A percentile compares a stretch with the other conserved stretches of the same genome.
These are phyloP conservation scores for Plasmodium ovale DNA, from an alignment of 169 alveolate genomes.

Conservation along the genomic window DNA sequence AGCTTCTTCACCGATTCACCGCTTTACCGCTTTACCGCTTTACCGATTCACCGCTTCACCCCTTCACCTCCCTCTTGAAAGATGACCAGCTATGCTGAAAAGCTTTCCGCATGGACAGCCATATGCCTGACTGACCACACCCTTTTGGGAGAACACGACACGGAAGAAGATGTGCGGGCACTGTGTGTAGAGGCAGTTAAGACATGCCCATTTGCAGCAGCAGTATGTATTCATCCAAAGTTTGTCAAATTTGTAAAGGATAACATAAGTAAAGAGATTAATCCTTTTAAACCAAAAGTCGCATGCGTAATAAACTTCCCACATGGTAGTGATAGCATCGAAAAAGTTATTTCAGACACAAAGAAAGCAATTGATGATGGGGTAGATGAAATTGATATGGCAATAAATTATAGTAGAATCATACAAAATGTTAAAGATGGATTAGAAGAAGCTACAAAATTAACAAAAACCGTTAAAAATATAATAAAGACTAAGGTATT, in stretches of 20 bases:
- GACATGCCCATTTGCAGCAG: slow-evolving; percentile 75
- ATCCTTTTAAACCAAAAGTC: slow-evolving; percentile 44
- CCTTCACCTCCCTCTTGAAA: neutral
- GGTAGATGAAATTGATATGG: slow-evolving; percentile 82
- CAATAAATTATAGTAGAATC: slow-evolving; percentile 74
- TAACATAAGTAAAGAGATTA: slow-evolving; percentile 47
- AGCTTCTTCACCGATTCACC: neutral
- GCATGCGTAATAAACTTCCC: slow-evolving; percentile 83
- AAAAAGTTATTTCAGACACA: slow-evolving; percentile 76
- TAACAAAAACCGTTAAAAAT: slow-evolving; percentile 29
- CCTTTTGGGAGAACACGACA: slow-evolving; percentile 60
- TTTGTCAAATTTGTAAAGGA: slow-evolving; percentile 74
- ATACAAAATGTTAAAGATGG: slow-evolving; percentile 58
- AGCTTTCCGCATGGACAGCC: slow-evolving; percentile 71
- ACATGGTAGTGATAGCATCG: slow-evolving; percentile 71
- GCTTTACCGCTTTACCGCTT: no score
- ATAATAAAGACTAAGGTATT: slow-evolving; percentile 40
- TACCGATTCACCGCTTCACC: no score
- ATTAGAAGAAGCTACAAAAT: slow-evolving; percentile 29
- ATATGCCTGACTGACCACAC: slow-evolving; percentile 77
- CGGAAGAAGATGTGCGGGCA: slow-evolving; percentile 53
- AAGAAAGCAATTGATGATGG: slow-evolving; percentile 73
- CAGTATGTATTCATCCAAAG: slow-evolving; percentile 76
- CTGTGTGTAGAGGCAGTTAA: slow-evolving; percentile 65
- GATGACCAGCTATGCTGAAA: slow-evolving; percentile 63